Conservation (phyloP, 768 basidiomycete species). For the Termitomyces sp. region DNA sequence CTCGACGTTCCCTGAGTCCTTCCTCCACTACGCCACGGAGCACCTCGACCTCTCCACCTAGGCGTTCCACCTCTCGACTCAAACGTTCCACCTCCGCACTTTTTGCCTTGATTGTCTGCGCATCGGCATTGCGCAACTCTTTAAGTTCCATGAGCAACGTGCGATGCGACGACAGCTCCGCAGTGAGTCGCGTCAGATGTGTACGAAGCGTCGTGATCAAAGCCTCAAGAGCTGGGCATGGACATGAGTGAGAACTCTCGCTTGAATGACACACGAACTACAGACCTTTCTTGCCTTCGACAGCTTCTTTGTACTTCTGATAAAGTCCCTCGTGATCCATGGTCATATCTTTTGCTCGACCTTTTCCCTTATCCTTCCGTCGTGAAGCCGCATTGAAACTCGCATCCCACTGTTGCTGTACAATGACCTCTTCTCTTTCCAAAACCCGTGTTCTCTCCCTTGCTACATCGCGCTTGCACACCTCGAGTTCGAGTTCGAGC, state of each 20-base stretch:
- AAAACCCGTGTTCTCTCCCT: conserved; percentile 61
- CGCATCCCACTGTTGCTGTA: conserved; percentile 26
- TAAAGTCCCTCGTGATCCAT: conserved; percentile 33
- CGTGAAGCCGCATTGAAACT: conserved; percentile 16
- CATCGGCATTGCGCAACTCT: conserved; percentile 56
- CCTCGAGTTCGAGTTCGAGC: conserved; percentile 81
- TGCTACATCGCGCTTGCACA: conserved; percentile 72
- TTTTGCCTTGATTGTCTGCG: conserved; percentile 50
- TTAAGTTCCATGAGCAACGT: conserved; percentile 62
- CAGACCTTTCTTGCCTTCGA: conserved; percentile 86
- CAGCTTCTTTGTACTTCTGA: conserved; percentile 65
- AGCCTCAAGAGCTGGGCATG: conserved; percentile 64
- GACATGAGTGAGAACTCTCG: conserved; percentile 18
- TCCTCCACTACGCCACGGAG: conserved; percentile 85
- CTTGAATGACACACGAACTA: conserved; percentile 3
- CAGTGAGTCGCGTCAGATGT: conserved; percentile 73
- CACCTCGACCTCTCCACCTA: conserved; percentile 82
- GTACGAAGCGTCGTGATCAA: conserved; percentile 67
- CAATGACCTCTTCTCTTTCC: conserved; percentile 45
- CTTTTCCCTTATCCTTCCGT: conserved; percentile 33
- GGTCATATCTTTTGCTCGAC: conserved; percentile 21
- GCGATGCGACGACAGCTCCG: conserved; percentile 75
- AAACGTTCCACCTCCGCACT: conserved; percentile 62
- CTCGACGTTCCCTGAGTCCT: conserved; percentile 69
- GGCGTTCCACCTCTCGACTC: conserved; percentile 69